A percentile compares a stretch with the other conserved stretches of the same genome.
Evolutionary conservation across 352 stramenopile species (phyloP).

Genomic region (Globisporangium orthogonon): DNA sequence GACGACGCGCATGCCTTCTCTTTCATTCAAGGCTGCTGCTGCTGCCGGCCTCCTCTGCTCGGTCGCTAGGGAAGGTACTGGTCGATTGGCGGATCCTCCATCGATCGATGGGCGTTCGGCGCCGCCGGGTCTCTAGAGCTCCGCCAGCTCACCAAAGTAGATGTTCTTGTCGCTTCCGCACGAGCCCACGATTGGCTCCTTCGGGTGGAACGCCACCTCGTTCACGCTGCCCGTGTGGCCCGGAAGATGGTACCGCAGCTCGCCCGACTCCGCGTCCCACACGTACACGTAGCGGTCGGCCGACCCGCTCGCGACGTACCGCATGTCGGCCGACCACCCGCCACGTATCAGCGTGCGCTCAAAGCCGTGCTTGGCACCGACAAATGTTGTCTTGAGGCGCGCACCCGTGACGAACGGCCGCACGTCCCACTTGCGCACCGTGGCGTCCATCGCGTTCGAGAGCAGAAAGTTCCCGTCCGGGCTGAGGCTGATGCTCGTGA

Average conservation of each 20-base stretch:
- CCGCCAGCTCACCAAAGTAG: conserved; percentile 72
- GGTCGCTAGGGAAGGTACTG: no score
- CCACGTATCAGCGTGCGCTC: conserved; percentile 92
- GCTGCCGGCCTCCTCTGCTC: no score
- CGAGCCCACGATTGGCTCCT: conserved; percentile 78
- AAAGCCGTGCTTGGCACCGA: conserved; percentile 89
- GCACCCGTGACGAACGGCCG: conserved; percentile 77
- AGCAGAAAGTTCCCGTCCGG: conserved; percentile 91
- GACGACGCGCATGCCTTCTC: no score
- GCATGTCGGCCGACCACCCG: conserved; percentile 87
- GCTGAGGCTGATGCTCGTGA: conserved; percentile 92
- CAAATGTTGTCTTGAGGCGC: conserved; percentile 50
- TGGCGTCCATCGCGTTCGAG: conserved; percentile 94
- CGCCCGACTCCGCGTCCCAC: conserved; percentile 89
- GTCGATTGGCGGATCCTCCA: no score
- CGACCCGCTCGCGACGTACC: conserved; percentile 82
- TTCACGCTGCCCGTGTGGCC: conserved; percentile 94
- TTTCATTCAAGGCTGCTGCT: no score
- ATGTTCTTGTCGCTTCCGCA: conserved; percentile 86
- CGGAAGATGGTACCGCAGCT: conserved; percentile 91
- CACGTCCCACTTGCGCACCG: conserved; percentile 91
- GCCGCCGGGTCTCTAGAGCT: conserved; percentile 19
- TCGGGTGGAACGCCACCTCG: conserved; percentile 89
- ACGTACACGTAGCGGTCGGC: conserved; percentile 93
- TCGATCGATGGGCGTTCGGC: not conserved